phyloP scores from a whole-genome alignment of 495 filamentous ascomycete species.

The Elaphomyces granulatus region DNA sequence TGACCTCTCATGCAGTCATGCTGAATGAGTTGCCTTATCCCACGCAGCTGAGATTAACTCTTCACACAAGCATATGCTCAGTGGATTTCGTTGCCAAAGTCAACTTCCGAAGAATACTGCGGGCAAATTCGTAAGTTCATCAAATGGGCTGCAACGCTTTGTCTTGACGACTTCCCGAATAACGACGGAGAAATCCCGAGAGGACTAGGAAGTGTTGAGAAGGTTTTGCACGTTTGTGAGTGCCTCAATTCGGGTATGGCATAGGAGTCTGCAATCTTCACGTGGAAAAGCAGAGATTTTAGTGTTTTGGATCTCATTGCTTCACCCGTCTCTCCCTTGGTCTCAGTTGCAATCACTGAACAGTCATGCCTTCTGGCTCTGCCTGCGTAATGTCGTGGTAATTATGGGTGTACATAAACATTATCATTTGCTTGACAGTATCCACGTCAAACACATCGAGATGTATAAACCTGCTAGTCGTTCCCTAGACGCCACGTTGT shows the following conservation, averaged over 20 bases:
- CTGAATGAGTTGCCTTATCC: not conserved
- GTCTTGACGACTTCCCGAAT: not conserved
- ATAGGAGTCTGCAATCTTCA: slow-evolving; percentile 3
- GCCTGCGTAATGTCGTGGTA: not conserved
- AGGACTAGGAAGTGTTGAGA: not conserved
- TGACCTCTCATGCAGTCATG: not conserved
- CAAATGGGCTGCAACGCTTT: not conserved
- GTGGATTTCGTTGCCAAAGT: not conserved
- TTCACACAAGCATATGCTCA: not conserved
- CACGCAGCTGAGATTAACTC: not conserved
- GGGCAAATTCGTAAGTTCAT: not conserved
- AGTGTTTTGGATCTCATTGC: not conserved
- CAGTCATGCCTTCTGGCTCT: not conserved
- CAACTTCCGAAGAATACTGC: not conserved
- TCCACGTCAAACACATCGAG: not conserved
- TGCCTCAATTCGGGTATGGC: not conserved
- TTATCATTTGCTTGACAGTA: slow-evolving; percentile 1
- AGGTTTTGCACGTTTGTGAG: not conserved
- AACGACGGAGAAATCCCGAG: not conserved
- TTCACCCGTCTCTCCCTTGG: not conserved
- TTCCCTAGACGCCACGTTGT: not conserved
- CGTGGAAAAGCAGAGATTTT: not conserved
- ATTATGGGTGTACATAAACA: not conserved
- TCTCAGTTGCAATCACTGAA: not conserved
- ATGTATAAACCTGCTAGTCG: not conserved